These are phyloP conservation scores for Acephala macrosclerotiorum DNA, from an alignment of 2,329 filamentous ascomycete genomes.

Conservation along the genomic window DNA sequence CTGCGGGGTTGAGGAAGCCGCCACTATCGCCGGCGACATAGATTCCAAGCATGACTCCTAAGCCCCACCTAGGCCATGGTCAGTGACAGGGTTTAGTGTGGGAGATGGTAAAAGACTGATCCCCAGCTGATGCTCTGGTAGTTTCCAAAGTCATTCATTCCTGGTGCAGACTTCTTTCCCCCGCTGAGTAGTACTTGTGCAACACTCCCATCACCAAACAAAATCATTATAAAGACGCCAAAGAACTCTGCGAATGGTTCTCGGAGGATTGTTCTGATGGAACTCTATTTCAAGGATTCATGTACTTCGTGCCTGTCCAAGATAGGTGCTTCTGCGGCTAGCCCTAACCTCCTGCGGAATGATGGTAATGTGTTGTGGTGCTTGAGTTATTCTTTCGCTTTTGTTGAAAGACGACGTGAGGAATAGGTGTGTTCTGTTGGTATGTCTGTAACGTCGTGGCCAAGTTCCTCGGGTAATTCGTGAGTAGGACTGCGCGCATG, in stretches of 20 bases:
- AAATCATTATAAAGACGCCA: slow-evolving; percentile 70
- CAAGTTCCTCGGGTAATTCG: slow-evolving; percentile 3
- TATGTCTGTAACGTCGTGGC: slow-evolving; percentile 10
- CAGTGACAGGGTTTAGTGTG: not conserved
- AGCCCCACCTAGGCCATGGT: slow-evolving; percentile 46
- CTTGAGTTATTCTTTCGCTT: slow-evolving; percentile 24
- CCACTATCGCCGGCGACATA: slow-evolving; percentile 72
- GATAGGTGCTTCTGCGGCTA: slow-evolving; percentile 34
- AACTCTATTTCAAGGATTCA: slow-evolving; percentile 57
- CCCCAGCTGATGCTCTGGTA: slow-evolving; percentile 41
- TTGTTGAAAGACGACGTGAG: not conserved
- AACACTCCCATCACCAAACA: slow-evolving; percentile 76
- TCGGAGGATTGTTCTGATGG: slow-evolving; percentile 56
- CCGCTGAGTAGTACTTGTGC: slow-evolving; percentile 70
- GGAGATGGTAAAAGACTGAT: slow-evolving; percentile 20
- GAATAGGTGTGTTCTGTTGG: not conserved
- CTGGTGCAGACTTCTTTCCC: slow-evolving; percentile 32
- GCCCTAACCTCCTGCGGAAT: slow-evolving; percentile 31
- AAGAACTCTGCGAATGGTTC: slow-evolving; percentile 73
- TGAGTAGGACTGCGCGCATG: slow-evolving; percentile 22
- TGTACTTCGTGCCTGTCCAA: slow-evolving; percentile 36
- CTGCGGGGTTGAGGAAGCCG: slow-evolving; percentile 74
- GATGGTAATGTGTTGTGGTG: slow-evolving; percentile 26
- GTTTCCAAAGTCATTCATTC: slow-evolving; percentile 35
- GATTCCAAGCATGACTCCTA: slow-evolving; percentile 74